These are phyloP conservation scores for Arachnopeziza araneosa DNA, from an alignment of 2,329 filamentous ascomycete genomes.

Conservation along the genomic window DNA sequence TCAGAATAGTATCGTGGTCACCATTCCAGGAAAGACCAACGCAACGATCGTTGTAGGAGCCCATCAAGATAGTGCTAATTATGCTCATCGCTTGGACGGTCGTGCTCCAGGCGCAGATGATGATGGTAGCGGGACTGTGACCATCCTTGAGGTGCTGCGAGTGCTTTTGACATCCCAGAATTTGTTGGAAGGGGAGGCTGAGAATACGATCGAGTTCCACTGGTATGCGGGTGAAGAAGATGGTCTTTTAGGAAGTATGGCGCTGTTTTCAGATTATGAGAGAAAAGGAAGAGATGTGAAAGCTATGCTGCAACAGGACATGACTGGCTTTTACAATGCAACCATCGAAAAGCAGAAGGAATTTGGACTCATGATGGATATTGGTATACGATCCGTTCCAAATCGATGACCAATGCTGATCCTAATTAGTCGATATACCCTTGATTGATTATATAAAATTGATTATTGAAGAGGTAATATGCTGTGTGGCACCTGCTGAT, in stretches of 20 bases:
- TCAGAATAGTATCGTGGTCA: conserved; percentile 82
- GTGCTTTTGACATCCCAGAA: conserved; percentile 53
- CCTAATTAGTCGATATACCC: conserved; percentile 57
- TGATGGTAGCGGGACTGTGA: conserved; percentile 86
- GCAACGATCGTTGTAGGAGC: conserved; percentile 82
- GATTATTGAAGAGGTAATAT: conserved; percentile 54
- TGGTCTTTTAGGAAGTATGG: conserved; percentile 78
- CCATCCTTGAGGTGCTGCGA: conserved; percentile 83
- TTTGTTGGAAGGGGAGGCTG: conserved; percentile 45
- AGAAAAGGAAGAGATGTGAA: conserved; percentile 30
- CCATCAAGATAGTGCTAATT: conserved; percentile 89
- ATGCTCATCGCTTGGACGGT: conserved; percentile 30
- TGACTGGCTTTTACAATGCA: conserved; percentile 1
- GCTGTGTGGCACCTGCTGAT: background rate
- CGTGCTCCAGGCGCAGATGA: conserved; percentile 82
- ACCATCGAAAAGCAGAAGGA: conserved; percentile 3
- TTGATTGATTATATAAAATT: conserved; percentile 84
- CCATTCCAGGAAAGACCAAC: conserved; percentile 75
- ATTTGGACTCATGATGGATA: conserved; percentile 11
- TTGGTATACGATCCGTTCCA: background rate
- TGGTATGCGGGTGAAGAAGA: conserved; percentile 90
- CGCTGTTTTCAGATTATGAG: conserved; percentile 76
- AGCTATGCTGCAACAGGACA: conserved; percentile 1
- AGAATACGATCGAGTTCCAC: conserved; percentile 91
- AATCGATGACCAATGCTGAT: background rate